A percentile compares a stretch with the other conserved stretches of the same genome.
Evolutionary conservation across 1,139 yeast genomes (phyloP).

Genomic region (Zygosaccharomyces pseudobailii): DNA sequence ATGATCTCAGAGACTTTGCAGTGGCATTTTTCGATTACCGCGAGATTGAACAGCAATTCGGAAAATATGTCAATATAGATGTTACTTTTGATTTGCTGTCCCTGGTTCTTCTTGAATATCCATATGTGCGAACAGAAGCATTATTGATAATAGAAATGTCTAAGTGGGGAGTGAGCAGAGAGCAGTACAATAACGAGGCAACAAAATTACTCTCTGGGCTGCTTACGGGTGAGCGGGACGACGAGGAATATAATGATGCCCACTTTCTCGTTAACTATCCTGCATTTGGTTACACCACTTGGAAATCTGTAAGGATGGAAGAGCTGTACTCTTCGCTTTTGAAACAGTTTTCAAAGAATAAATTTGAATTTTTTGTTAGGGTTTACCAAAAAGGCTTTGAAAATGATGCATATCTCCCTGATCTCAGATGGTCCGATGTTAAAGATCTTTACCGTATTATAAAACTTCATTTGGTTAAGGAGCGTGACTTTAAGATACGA

Average conservation of each 20-base stretch:
- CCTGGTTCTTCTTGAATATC: constrained; percentile 19
- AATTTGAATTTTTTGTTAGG: constrained; percentile 32
- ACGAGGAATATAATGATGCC: constrained; percentile 3
- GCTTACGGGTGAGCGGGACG: constrained; percentile 1
- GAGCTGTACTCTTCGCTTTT: constrained; percentile 18
- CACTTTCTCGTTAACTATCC: constrained; percentile 9
- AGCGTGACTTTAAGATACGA: constrained; percentile 17
- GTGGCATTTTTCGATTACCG: constrained; percentile 14
- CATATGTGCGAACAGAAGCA: constrained; percentile 12
- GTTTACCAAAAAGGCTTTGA: constrained; percentile 22
- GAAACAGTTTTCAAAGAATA: constrained; percentile 22
- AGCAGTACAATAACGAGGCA: constrained; percentile 1
- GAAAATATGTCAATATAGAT: constrained; percentile 6
- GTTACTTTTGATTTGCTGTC: constrained; percentile 15
- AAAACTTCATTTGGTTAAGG: constrained; percentile 6
- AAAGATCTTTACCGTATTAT: constrained; percentile 14
- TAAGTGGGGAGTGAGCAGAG: constrained; percentile 13
- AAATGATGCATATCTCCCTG: constrained; percentile 4
- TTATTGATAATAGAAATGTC: constrained; percentile 34
- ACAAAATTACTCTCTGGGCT: constrained; percentile 8
- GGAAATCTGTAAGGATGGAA: constrained; percentile 20
- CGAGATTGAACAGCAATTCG: constrained; percentile 1
- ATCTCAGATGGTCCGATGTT: constrained; percentile 11
- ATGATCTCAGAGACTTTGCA: constrained; percentile 19
- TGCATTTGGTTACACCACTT: constrained; percentile 14